Evolutionary conservation across 169 alveolate genomes (phyloP).

Genomic region (Eimeria acervulina): DNA sequence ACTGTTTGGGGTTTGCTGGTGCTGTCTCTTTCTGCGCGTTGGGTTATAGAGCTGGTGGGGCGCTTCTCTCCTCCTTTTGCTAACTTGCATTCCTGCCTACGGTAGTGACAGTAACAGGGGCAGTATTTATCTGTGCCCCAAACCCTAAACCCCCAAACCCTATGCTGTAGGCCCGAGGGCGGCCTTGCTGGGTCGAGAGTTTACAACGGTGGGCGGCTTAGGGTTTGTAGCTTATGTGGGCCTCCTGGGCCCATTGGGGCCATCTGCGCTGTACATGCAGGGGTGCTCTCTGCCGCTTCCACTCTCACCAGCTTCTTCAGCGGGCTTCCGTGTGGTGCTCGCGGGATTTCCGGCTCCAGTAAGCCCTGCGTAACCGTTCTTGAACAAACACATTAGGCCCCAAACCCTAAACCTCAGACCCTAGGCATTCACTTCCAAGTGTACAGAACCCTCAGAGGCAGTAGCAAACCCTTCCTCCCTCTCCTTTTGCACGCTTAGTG

Average conservation of each 20-base stretch:
- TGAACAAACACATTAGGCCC: not conserved
- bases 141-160: slow-evolving; percentile 18
- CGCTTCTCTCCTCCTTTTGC: not conserved
- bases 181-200: not conserved
- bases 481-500: not conserved
- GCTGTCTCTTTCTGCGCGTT: not conserved
- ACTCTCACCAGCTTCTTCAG: not conserved
- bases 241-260: slow-evolving; percentile 17
- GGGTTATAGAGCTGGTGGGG: slow-evolving; percentile 26
- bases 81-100: not conserved
- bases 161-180: not conserved
- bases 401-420: not conserved
- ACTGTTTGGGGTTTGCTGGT: not conserved
- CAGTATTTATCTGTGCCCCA: not conserved
- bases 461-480: not conserved
- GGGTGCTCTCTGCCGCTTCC: slow-evolving; percentile 38
- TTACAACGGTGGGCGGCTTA: not conserved
- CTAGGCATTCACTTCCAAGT: not conserved
- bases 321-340: slow-evolving; percentile 7
- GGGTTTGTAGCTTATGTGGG: not conserved
- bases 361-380: not conserved
- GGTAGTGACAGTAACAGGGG: not conserved
- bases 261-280: slow-evolving; percentile 41
- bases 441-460: not conserved
- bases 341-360: slow-evolving; percentile 62